These are phyloP conservation scores for Pseudogymnoascus destructans DNA, from an alignment of 2,329 filamentous ascomycete genomes.

Conservation along the genomic window DNA sequence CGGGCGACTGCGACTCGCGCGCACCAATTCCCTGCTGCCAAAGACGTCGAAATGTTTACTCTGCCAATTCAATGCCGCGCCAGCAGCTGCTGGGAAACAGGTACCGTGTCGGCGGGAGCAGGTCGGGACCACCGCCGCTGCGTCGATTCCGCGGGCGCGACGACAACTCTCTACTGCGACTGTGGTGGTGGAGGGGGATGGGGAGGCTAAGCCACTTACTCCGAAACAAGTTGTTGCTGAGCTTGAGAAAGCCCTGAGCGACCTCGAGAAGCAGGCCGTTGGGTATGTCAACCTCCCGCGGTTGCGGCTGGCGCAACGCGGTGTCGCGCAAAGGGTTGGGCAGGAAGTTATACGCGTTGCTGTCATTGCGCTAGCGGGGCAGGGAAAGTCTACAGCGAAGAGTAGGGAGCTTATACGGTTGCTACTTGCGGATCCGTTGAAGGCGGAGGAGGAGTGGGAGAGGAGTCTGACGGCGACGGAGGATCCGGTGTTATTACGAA, in stretches of 20 bases:
- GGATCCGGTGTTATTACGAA: constrained; percentile 49
- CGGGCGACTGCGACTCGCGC: constrained; percentile 12
- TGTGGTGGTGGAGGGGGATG: not conserved
- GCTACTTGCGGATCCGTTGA: constrained; percentile 57
- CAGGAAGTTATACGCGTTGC: constrained; percentile 46
- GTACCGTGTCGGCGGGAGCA: not conserved
- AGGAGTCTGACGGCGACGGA: constrained; percentile 33
- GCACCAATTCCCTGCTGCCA: not conserved
- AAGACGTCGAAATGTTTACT: not conserved
- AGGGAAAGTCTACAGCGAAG: constrained; percentile 29
- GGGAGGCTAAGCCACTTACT: not conserved
- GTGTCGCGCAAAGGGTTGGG: constrained; percentile 43
- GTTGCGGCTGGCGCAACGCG: constrained; percentile 57
- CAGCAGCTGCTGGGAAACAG: not conserved
- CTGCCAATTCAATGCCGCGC: not conserved
- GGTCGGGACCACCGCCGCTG: not conserved
- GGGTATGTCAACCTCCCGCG: constrained; percentile 55
- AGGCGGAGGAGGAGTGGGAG: constrained; percentile 53
- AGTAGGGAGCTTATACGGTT: constrained; percentile 56
- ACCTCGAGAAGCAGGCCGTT: constrained; percentile 47
- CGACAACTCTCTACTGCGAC: not conserved
- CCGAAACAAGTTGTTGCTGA: constrained; percentile 13
- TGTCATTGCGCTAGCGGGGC: constrained; percentile 36
- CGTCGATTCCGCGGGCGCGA: not conserved
- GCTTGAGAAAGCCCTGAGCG: constrained; percentile 34